Evolutionary conservation across 257 asterid species (phyloP).

Genomic region (Sherardia arvensis): DNA sequence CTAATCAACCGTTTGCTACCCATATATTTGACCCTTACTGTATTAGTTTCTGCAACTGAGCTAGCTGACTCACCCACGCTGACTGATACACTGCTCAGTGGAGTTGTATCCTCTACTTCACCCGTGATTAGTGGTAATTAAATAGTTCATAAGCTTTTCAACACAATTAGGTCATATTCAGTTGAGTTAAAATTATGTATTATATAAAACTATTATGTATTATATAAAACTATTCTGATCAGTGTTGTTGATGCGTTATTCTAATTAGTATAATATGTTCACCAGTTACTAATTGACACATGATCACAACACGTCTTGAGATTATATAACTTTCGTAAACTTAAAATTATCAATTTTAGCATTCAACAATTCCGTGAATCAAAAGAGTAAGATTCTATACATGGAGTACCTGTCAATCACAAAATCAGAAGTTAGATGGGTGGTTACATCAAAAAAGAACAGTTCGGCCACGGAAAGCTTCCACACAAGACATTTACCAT

Average conservation of each 20-base stretch:
- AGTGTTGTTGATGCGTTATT: no score
- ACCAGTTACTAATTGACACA: no score
- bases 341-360: no score
- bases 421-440: not conserved
- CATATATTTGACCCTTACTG: slow-evolving; percentile 8
- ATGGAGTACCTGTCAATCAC: not conserved
- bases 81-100: not conserved
- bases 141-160: no score
- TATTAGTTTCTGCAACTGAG: not conserved
- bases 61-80: not conserved
- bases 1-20: slow-evolving; percentile 16
- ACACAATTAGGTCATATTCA: no score
- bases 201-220: no score
- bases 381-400: not conserved
- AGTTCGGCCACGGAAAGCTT: not conserved
- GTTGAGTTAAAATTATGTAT: no score
- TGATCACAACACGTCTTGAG: no score
- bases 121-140: not conserved
- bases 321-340: no score
- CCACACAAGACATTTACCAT: not conserved
- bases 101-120: not conserved
- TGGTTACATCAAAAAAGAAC: not conserved
- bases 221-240: no score
- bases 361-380: no score
- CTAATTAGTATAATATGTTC: no score